These are phyloP conservation scores for Leccinum imitatum DNA, from an alignment of 768 basidiomycete species.

Conservation along the genomic window DNA sequence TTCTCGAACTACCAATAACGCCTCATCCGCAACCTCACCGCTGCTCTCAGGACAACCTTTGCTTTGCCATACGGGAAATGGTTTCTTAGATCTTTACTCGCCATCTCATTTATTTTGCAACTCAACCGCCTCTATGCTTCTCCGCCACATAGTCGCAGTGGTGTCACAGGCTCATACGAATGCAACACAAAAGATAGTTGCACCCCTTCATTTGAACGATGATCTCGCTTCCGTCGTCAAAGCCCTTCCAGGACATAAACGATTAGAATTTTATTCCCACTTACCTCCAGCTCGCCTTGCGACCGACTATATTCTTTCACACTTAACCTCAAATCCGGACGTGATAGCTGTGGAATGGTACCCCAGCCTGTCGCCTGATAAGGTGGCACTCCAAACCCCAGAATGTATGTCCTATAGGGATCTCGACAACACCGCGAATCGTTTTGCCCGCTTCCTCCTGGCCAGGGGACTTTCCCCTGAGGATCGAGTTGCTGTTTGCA, in stretches of 20 bases:
- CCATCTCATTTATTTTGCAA: constrained; percentile 13
- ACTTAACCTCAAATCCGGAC: constrained; percentile 15
- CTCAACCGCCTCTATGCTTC: constrained; percentile 14
- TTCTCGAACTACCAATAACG: neutral
- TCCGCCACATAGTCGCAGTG: constrained; percentile 20
- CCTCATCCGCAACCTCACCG: neutral
- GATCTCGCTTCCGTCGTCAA: constrained; percentile 20
- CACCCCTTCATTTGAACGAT: constrained; percentile 7
- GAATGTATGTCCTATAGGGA: constrained; percentile 33
- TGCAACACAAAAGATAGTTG: constrained; percentile 7
- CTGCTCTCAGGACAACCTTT: constrained; percentile 9
- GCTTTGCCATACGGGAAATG: constrained; percentile 3
- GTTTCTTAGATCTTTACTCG: constrained; percentile 16
- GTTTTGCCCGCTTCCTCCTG: constrained; percentile 43
- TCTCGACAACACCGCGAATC: constrained; percentile 38
- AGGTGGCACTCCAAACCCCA: neutral
- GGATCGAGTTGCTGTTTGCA: constrained; percentile 47
- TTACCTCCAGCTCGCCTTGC: constrained; percentile 21
- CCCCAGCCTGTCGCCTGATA: constrained; percentile 9
- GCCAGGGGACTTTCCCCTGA: constrained; percentile 35
- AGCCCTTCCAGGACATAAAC: constrained; percentile 13
- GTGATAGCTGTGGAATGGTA: constrained; percentile 26
- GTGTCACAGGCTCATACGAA: constrained; percentile 3
- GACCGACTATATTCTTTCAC: constrained; percentile 25
- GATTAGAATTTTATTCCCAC: constrained; percentile 14